phyloP scores from a whole-genome alignment of 345 rosid species.

The Salix caprea region DNA sequence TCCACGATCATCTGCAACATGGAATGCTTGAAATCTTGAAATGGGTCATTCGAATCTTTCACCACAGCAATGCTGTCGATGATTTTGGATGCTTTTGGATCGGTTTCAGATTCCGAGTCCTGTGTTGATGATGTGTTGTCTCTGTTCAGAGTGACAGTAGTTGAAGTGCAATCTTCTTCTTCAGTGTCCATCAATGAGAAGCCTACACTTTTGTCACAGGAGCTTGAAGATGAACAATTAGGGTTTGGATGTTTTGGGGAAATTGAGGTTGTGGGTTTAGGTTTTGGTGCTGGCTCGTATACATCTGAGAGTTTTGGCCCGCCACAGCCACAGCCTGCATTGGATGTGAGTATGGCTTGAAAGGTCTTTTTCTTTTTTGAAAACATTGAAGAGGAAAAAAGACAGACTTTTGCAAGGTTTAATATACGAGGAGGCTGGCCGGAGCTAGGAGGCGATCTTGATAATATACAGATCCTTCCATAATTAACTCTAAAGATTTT shows the following conservation, averaged over 20 bases:
- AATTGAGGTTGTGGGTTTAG: conserved; percentile 11
- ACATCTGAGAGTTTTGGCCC: conserved; percentile 32
- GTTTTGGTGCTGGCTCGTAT: conserved; percentile 28
- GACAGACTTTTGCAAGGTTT: background rate
- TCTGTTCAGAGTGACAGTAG: conserved; percentile 22
- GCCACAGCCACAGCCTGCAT: conserved; percentile 26
- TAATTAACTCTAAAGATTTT: background rate
- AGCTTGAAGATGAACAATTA: background rate
- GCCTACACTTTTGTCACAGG: background rate
- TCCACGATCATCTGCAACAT: conserved; percentile 58
- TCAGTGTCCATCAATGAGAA: background rate
- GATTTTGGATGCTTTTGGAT: conserved; percentile 19
- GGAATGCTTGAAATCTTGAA: conserved; percentile 45
- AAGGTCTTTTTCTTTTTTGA: conserved; percentile 1
- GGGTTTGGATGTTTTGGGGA: conserved; percentile 2
- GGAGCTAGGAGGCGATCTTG: background rate
- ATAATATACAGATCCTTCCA: conserved; percentile 6
- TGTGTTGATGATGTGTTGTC: conserved; percentile 3
- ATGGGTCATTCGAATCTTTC: conserved; percentile 49
- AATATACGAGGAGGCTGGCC: background rate
- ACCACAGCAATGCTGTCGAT: conserved; percentile 40
- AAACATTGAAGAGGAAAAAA: background rate
- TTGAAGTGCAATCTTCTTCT: conserved; percentile 16
- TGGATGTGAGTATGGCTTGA: background rate
- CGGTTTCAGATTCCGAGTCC: conserved; percentile 21